Evolutionary conservation across 148 eudicot genomes (phyloP).

Genomic region (Camellia sinensis): DNA sequence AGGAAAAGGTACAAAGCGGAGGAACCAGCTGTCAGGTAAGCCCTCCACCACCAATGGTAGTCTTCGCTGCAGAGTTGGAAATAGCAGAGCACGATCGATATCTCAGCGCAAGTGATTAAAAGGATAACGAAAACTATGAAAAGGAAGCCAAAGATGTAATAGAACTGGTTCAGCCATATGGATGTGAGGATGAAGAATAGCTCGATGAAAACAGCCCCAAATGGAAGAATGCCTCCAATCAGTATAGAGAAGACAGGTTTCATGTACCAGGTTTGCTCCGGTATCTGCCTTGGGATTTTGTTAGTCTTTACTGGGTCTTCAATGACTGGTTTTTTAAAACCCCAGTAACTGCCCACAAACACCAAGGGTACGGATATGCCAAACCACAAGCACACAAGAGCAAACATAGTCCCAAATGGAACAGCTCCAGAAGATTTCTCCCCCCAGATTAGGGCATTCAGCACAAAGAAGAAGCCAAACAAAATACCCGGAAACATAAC

Average conservation of each 20-base stretch:
- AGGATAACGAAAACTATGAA: slow-evolving; percentile 39
- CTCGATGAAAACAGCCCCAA: slow-evolving; percentile 44
- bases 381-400: slow-evolving; percentile 34
- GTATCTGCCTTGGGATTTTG: slow-evolving; percentile 42
- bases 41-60: slow-evolving; percentile 49
- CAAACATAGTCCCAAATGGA: slow-evolving; percentile 42
- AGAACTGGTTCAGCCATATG: slow-evolving; percentile 46
- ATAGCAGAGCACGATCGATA: slow-evolving; percentile 38
- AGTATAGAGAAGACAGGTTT: slow-evolving; percentile 35
- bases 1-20: slow-evolving; percentile 46
- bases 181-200: slow-evolving; percentile 43
- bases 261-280: slow-evolving; percentile 41
- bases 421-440: slow-evolving; percentile 42
- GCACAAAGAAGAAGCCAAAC: slow-evolving; percentile 32
- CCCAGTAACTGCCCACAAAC: slow-evolving; percentile 43
- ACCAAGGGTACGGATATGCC: slow-evolving; percentile 41
- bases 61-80: slow-evolving; percentile 45
- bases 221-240: slow-evolving; percentile 45
- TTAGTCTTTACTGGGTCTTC: slow-evolving; percentile 41
- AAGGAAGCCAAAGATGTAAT: slow-evolving; percentile 44
- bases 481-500: slow-evolving; percentile 35
- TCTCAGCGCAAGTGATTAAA: slow-evolving; percentile 39
- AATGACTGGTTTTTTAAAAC: slow-evolving; percentile 25
- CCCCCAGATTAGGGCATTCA: slow-evolving; percentile 40
- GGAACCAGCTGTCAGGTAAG: slow-evolving; percentile 38